These are phyloP conservation scores for Lactarius tabidus DNA, from an alignment of 768 basidiomycete species.

Conservation along the genomic window DNA sequence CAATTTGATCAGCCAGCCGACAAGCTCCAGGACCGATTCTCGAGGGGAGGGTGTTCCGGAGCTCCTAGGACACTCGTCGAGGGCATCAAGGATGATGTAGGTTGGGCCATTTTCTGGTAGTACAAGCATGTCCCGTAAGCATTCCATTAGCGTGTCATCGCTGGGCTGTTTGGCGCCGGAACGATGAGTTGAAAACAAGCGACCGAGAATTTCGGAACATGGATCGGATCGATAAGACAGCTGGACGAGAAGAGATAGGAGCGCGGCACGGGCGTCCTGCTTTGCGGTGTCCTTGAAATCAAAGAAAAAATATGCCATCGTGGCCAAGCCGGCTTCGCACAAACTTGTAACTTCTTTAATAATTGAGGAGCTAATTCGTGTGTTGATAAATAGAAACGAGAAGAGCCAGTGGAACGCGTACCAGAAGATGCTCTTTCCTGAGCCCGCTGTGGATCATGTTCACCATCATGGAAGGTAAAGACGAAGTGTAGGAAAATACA, in stretches of 20 bases:
- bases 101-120: background rate
- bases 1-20: background rate
- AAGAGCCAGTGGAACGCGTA: background rate
- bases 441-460: too few species aligned
- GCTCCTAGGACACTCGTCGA: background rate
- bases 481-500: background rate
- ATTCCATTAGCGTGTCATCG: background rate
- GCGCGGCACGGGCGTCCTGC: too few species aligned
- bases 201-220: background rate
- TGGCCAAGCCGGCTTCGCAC: background rate
- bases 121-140: background rate
- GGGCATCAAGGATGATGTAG: background rate
- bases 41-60: background rate
- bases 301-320: background rate
- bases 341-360: background rate
- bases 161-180: background rate
- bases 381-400: background rate
- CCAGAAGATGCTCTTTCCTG: background rate
- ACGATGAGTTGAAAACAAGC: background rate
- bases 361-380: background rate
- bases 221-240: background rate
- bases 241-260: too few species aligned
- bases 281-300: background rate
- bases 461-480: background rate
- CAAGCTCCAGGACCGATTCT: background rate